Evolutionary conservation across 352 stramenopile species (phyloP), one percentile per base, ranked within the genome.

Genomic region (Phytophthora pisi): DNA sequence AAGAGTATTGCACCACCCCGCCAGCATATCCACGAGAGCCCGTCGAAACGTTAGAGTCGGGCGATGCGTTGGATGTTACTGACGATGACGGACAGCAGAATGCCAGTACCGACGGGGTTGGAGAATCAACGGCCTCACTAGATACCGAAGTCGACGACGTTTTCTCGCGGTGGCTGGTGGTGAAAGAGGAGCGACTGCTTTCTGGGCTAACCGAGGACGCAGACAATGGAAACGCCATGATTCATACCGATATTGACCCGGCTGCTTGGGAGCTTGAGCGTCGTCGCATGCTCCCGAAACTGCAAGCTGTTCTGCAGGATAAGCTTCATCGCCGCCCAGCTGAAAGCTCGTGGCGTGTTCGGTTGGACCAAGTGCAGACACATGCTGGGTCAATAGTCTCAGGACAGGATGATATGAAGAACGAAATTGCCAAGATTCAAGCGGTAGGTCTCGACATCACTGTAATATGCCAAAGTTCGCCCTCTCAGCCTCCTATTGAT

Each of bases 31-130:
- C 75, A 7, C 67, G 42, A 8, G 81, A 93, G 13, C 52, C 42
- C 0, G 51, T 84, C 7, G 84, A 91, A 40, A 76, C 64, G 2
- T 47, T 87, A 30, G 80, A 79, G 3, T 74, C 66, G 4, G 56
- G 79, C 30, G 78, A 88, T 54, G 57, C 66, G 4, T 70, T 85
- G 54, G 81, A 92, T 63, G 54, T 79, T 30, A 75, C 66, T 24
- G 78, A 88, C 6, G 72, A 82, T 23, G 67, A 67, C 13, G 64
- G 59, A 51, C 30, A 50, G 38, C 57, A 71, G 57, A 46, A 28
- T 61, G 20, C 54, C 26, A 61, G 28, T 38, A 57, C 36, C 16
- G 45, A 57, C 6, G 56, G 43, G 2, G 60, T 64, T 43, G 66
- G 78, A 13, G 72, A 82, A 28, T 84, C 77, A 20, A 84, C 78